A percentile compares a stretch with the other conserved stretches of the same genome.
These are phyloP conservation scores for Pyrenula massariospora DNA, from an alignment of 495 filamentous ascomycete genomes.

Conservation along the genomic window DNA sequence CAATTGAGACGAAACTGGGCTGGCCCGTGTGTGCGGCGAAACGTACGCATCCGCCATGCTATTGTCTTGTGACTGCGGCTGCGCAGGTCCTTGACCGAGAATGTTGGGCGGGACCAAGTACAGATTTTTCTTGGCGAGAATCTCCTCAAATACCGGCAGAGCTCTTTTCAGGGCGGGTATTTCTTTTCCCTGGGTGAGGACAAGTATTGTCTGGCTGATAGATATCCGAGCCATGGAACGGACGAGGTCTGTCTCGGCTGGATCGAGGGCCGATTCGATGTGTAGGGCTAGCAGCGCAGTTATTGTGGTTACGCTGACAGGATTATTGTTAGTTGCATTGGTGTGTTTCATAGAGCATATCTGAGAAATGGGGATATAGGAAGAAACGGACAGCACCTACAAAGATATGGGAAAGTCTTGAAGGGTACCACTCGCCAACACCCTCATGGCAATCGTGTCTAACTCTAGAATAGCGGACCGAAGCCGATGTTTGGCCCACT, in stretches of 20 bases:
- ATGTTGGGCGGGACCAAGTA: neutral
- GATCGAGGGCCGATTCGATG: constrained; percentile 10
- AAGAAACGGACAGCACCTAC: constrained; percentile 3
- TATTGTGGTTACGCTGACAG: constrained; percentile 6
- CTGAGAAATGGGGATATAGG: neutral
- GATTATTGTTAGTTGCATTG: neutral
- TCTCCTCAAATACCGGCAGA: neutral
- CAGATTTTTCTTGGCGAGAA: neutral
- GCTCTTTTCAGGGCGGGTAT: constrained; percentile 2
- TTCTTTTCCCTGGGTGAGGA: constrained; percentile 21
- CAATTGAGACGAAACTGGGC: neutral
- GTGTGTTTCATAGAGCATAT: neutral
- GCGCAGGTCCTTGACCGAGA: neutral
- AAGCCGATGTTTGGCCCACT: constrained; percentile 7
- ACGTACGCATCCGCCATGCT: neutral
- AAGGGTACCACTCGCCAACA: constrained; percentile 8
- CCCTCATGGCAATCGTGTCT: constrained; percentile 7
- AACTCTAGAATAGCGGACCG: constrained; percentile 8
- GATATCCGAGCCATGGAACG: constrained; percentile 11
- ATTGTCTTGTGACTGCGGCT: neutral
- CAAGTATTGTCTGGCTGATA: constrained; percentile 3
- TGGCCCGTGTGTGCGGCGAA: neutral
- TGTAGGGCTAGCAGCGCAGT: constrained; percentile 10
- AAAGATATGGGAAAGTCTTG: constrained; percentile 7
- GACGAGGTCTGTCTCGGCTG: constrained; percentile 9